A percentile compares a stretch with the other conserved stretches of the same genome.
These are phyloP conservation scores for Cryptococcus sp. DNA, from an alignment of 1,284 basidiomycete species.

Conservation along the genomic window DNA sequence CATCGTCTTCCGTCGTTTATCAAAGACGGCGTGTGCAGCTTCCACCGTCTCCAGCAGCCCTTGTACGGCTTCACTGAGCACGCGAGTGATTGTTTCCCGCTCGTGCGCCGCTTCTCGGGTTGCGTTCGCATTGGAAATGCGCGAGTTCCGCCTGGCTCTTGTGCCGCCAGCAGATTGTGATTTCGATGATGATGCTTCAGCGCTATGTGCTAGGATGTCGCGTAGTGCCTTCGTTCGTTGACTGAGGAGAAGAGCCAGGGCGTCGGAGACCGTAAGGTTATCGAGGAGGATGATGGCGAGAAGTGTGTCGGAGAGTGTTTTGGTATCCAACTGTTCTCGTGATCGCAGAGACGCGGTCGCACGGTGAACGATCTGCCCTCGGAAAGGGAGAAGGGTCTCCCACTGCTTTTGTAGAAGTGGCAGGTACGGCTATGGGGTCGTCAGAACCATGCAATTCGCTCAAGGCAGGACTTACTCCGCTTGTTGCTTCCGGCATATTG, in stretches of 20 bases:
- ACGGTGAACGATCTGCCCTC: conserved; percentile 78
- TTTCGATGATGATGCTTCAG: conserved; percentile 2
- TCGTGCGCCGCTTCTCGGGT: conserved; percentile 24
- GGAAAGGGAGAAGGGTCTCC: conserved; percentile 80
- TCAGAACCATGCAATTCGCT: not conserved
- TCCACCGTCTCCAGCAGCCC: conserved; percentile 41
- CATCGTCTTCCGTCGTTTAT: conserved; percentile 12
- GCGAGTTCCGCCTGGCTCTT: conserved; percentile 24
- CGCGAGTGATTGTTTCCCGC: conserved; percentile 28
- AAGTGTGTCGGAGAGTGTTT: conserved; percentile 65
- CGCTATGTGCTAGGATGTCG: conserved; percentile 37
- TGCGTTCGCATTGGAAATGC: conserved; percentile 16
- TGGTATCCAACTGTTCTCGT: conserved; percentile 41
- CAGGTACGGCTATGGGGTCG: conserved; percentile 51
- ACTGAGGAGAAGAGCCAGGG: conserved; percentile 66
- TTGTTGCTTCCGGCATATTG: conserved; percentile 36
- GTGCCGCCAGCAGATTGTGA: not conserved
- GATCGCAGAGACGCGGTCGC: conserved; percentile 71
- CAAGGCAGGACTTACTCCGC: conserved; percentile 29
- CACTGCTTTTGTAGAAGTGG: conserved; percentile 85
- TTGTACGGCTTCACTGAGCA: conserved; percentile 40
- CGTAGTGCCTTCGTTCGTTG: conserved; percentile 72
- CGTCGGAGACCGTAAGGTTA: conserved; percentile 71
- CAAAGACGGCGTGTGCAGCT: conserved; percentile 38
- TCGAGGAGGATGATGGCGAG: conserved; percentile 81